phyloP scores from a whole-genome alignment of 257 asterid species.

The Penstemon davidsonii region DNA sequence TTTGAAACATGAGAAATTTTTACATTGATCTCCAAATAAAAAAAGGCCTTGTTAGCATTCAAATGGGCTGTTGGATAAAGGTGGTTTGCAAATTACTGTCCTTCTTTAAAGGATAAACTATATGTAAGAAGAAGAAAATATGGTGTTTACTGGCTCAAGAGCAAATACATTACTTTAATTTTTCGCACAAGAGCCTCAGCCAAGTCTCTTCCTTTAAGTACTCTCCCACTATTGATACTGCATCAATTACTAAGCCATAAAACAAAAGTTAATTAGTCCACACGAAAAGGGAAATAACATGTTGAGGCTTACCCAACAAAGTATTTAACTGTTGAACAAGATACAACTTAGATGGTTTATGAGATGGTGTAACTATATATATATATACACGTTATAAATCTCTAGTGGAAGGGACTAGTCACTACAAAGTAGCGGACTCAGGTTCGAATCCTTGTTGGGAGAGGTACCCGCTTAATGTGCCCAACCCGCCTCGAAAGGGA shows the following conservation, averaged over 20 bases:
- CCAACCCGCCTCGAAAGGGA: too few relatives aligned
- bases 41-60: not conserved
- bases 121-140: constrained; percentile 4
- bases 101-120: not conserved
- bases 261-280: constrained; percentile 32
- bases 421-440: too few relatives aligned
- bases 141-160: constrained; percentile 19
- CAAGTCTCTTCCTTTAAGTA: constrained; percentile 91
- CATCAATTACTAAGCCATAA: constrained; percentile 57
- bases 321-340: not conserved
- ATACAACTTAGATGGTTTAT: not conserved
- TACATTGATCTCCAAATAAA: not conserved
- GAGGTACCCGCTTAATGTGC: too few relatives aligned
- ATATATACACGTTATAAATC: too few relatives aligned
- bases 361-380: not conserved
- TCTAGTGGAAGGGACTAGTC: too few relatives aligned
- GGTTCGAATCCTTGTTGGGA: too few relatives aligned
- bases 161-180: constrained; percentile 52
- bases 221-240: constrained; percentile 77
- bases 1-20: not conserved
- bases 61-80: not conserved
- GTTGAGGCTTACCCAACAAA: constrained; percentile 3
- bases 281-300: not conserved
- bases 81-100: not conserved
- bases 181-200: constrained; percentile 70